Conservation (phyloP, 2,329 filamentous ascomycete genomes). For the Didymella segeticola region DNA sequence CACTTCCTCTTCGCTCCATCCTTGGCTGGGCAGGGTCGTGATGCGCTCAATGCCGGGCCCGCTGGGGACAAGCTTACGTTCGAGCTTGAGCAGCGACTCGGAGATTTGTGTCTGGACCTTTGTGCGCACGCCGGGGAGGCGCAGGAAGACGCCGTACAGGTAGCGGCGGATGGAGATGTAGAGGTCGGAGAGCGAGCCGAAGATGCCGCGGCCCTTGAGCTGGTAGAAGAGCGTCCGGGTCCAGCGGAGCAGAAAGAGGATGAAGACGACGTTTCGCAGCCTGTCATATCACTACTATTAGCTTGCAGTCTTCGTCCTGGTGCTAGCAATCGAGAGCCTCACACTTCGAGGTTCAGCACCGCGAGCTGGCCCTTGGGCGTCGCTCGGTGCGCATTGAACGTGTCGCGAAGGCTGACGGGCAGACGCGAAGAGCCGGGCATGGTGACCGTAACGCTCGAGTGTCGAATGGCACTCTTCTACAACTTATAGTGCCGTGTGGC, state of each 20-base stretch:
- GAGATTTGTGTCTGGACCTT: constrained; percentile 85
- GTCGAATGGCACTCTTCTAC: not conserved
- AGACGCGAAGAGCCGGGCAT: constrained; percentile 69
- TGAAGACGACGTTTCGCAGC: constrained; percentile 84
- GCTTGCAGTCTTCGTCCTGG: too few species aligned
- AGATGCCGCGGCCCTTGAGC: constrained; percentile 83
- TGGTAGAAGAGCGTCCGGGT: constrained; percentile 81
- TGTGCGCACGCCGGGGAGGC: constrained; percentile 82
- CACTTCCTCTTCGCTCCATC: constrained; percentile 80
- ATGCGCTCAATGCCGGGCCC: constrained; percentile 75
- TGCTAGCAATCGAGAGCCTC: too few species aligned
- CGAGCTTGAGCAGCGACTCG: constrained; percentile 79
- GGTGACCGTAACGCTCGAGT: constrained; percentile 14
- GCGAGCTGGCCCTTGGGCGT: constrained; percentile 62
- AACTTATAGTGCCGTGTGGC: not conserved
- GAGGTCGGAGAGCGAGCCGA: constrained; percentile 77
- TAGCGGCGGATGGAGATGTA: constrained; percentile 75
- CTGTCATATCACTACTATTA: constrained; percentile 53
- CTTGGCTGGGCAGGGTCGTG: constrained; percentile 79
- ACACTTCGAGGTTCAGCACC: constrained; percentile 73
- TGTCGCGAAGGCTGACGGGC: constrained; percentile 73
- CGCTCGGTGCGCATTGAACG: constrained; percentile 67
- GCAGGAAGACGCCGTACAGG: constrained; percentile 84
- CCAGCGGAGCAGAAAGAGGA: constrained; percentile 86
- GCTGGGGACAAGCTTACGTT: constrained; percentile 80